phyloP scores from a whole-genome alignment of 352 stramenopile species.

The Phytophthora pistaciae region DNA sequence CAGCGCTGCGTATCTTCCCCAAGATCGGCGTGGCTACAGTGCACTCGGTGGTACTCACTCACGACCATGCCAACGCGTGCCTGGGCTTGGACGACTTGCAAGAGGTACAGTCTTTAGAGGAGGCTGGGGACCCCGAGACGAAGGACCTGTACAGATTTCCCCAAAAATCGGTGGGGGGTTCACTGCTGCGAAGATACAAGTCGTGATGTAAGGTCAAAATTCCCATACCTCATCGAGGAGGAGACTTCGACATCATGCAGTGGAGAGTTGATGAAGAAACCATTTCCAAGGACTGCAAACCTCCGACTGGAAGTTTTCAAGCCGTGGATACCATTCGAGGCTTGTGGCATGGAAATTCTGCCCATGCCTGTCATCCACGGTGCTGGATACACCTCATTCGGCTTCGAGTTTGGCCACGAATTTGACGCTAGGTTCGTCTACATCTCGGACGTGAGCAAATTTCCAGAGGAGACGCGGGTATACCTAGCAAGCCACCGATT shows the following conservation, averaged over 20 bases:
- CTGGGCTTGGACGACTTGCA: constrained; percentile 79
- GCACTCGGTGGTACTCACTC: constrained; percentile 77
- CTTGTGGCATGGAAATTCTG: constrained; percentile 41
- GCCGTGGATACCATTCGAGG: constrained; percentile 46
- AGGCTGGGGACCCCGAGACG: constrained; percentile 45
- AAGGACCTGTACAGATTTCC: constrained; percentile 47
- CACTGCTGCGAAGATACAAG: constrained; percentile 65
- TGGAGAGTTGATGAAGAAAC: constrained; percentile 10
- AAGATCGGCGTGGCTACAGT: constrained; percentile 46
- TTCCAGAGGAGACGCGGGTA: constrained; percentile 52
- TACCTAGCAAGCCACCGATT: constrained; percentile 57
- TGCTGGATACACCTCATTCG: constrained; percentile 67
- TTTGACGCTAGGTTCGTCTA: constrained; percentile 71
- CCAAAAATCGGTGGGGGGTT: too few species aligned
- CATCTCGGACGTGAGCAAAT: constrained; percentile 79
- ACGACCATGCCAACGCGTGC: constrained; percentile 78
- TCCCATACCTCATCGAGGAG: constrained; percentile 68
- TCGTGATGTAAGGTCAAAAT: constrained; percentile 59
- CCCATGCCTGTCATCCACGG: constrained; percentile 79
- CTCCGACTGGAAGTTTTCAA: constrained; percentile 61
- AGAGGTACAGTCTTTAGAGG: constrained; percentile 61
- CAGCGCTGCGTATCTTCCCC: constrained; percentile 63
- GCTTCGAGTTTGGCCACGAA: constrained; percentile 74
- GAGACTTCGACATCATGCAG: background rate
- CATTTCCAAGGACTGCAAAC: constrained; percentile 72